Evolutionary conservation across 257 asterid species (phyloP).

Genomic region (Solanum ahanhuiri): DNA sequence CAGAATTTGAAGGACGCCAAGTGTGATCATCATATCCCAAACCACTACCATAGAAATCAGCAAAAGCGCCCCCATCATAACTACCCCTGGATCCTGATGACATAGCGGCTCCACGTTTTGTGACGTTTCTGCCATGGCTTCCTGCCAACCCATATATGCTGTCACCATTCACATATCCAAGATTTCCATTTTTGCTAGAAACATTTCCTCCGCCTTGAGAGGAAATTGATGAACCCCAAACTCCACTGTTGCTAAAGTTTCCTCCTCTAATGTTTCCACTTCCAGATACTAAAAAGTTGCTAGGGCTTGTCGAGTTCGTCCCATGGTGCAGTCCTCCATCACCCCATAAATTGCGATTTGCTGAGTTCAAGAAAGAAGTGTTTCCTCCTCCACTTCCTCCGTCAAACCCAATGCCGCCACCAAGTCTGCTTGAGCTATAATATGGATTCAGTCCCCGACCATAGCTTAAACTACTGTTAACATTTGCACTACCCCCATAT

Average conservation of each 20-base stretch:
- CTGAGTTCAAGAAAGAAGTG: slow-evolving; percentile 3
- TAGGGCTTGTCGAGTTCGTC: slow-evolving; percentile 25
- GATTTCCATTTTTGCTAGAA: neutral
- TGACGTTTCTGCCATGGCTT: slow-evolving; percentile 32
- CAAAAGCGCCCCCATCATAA: slow-evolving; percentile 30
- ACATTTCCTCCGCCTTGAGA: slow-evolving; percentile 23
- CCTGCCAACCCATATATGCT: slow-evolving; percentile 30
- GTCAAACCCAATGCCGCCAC: slow-evolving; percentile 1
- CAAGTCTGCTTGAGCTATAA: slow-evolving; percentile 3
- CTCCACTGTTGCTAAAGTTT: slow-evolving; percentile 17
- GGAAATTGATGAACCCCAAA: slow-evolving; percentile 34
- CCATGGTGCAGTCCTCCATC: slow-evolving; percentile 24
- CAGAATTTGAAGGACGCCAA: slow-evolving; percentile 45
- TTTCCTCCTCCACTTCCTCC: slow-evolving; percentile 4
- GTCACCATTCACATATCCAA: slow-evolving; percentile 35
- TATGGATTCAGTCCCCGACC: slow-evolving; percentile 7
- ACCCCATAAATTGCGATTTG: slow-evolving; percentile 7
- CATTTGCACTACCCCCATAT: slow-evolving; percentile 31
- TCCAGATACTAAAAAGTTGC: slow-evolving; percentile 33
- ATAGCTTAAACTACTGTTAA: slow-evolving; percentile 28
- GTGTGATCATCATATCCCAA: slow-evolving; percentile 50
- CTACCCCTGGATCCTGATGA: slow-evolving; percentile 30
- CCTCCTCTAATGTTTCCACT: neutral
- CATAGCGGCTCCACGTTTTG: slow-evolving; percentile 15
- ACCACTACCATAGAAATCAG: slow-evolving; percentile 30